These are phyloP conservation scores for Pythium brachiatum DNA, from an alignment of 352 stramenopile species.

Conservation along the genomic window DNA sequence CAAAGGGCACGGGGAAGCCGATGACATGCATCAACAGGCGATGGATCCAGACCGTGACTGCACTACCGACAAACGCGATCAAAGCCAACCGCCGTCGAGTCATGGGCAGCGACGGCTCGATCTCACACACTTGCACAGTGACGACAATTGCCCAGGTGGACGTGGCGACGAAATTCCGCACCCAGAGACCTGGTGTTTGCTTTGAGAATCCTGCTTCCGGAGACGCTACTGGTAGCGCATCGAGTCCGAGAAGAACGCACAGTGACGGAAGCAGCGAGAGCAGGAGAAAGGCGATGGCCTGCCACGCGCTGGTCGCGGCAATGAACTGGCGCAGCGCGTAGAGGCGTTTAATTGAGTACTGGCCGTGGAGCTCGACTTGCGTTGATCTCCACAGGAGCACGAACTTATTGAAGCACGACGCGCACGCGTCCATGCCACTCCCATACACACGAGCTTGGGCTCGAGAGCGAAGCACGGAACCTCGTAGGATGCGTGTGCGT, in stretches of 20 bases:
- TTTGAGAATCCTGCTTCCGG: background rate
- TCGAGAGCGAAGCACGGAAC: too few relatives aligned
- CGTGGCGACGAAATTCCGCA: background rate
- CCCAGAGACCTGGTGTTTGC: background rate
- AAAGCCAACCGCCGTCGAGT: background rate
- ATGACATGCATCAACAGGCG: background rate
- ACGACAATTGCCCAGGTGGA: background rate
- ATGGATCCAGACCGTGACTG: background rate
- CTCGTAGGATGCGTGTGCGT: too few relatives aligned
- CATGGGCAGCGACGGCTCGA: background rate
- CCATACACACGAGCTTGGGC: too few relatives aligned
- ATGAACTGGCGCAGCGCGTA: background rate
- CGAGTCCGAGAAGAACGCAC: background rate
- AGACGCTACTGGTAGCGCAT: background rate
- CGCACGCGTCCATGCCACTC: too few relatives aligned
- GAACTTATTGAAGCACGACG: too few relatives aligned
- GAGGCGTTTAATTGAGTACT: background rate
- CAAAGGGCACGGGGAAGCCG: background rate
- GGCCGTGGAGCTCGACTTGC: constrained; percentile 7
- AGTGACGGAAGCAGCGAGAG: background rate
- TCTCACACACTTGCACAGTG: background rate
- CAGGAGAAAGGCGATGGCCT: background rate
- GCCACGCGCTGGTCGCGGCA: background rate
- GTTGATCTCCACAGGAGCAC: background rate
- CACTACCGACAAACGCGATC: background rate